A percentile compares a stretch with the other conserved stretches of the same genome.
Evolutionary conservation across 164 flowering plant genomes (phyloP).

Genomic region (Tetrastigma voinierianum): DNA sequence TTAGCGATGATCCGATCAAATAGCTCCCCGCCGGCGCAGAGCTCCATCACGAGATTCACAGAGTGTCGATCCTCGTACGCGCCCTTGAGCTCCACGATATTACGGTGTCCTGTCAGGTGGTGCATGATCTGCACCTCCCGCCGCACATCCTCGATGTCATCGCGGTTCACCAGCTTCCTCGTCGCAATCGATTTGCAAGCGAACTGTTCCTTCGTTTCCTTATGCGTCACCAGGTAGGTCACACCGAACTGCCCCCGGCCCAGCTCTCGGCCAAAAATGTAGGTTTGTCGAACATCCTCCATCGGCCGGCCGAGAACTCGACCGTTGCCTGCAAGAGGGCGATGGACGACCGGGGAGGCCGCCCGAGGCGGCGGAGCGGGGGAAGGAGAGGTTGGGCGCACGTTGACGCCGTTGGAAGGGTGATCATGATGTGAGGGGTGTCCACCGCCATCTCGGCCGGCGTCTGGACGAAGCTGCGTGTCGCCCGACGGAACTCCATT

Average conservation of each 20-base stretch:
- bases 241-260: slow-evolving; percentile 95
- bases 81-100: slow-evolving; percentile 71
- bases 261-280: no score
- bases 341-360: slow-evolving; percentile 11
- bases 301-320: slow-evolving; percentile 77
- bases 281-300: slow-evolving; percentile 62
- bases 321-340: slow-evolving; percentile 28
- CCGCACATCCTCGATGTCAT: slow-evolving; percentile 78
- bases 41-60: slow-evolving; percentile 77
- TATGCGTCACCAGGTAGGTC: slow-evolving; percentile 69
- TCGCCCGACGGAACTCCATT: slow-evolving; percentile 39
- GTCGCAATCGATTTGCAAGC: slow-evolving; percentile 90
- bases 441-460: slow-evolving; percentile 5
- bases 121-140: slow-evolving; percentile 96
- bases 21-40: slow-evolving; percentile 87
- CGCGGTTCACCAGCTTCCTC: slow-evolving; percentile 60
- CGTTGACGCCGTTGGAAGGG: slow-evolving; percentile 19
- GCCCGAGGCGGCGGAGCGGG: slow-evolving; percentile 11
- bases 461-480: slow-evolving; percentile 7
- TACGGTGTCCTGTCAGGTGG: slow-evolving; percentile 82
- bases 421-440: slow-evolving; percentile 6
- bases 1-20: slow-evolving; percentile 86
- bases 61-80: slow-evolving; percentile 76
- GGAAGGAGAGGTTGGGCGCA: slow-evolving; percentile 14
- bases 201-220: slow-evolving; percentile 45